Conservation (phyloP, 768 basidiomycete species). For the Lactarius pseudohatsudake region DNA sequence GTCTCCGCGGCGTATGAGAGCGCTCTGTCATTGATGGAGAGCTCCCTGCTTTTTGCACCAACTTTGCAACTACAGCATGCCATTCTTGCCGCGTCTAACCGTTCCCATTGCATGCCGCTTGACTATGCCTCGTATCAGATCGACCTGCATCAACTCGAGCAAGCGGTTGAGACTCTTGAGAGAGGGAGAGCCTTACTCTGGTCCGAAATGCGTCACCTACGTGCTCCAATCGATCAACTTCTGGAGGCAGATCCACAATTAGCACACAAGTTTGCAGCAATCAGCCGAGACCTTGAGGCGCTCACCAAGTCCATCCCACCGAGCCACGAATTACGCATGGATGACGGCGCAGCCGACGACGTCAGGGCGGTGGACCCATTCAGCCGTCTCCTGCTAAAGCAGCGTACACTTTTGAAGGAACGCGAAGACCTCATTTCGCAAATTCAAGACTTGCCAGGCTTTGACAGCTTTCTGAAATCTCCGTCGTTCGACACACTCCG, state of each 20-base stretch:
- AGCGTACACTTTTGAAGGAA: neutral
- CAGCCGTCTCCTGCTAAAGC: neutral
- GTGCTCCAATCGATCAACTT: neutral
- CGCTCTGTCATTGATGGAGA: neutral
- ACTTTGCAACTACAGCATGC: neutral
- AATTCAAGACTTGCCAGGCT: neutral
- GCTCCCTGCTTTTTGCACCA: neutral
- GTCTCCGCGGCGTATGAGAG: neutral
- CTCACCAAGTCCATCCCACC: neutral
- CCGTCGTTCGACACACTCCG: neutral
- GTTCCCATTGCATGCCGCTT: neutral
- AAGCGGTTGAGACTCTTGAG: neutral
- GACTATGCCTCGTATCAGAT: neutral
- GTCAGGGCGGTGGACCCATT: neutral
- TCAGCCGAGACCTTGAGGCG: neutral
- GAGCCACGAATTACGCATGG: neutral
- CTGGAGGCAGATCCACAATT: neutral
- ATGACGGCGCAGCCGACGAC: neutral
- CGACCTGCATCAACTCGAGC: neutral
- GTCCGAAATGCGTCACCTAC: neutral
- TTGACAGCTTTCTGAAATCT: neutral
- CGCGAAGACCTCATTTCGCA: neutral
- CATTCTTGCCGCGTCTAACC: neutral
- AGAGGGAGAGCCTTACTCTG: neutral
- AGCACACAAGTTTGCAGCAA: neutral